Evolutionary conservation across 1,139 yeast species (phyloP), one percentile per base, ranked within the genome.

Genomic region (Yarrowia galli): DNA sequence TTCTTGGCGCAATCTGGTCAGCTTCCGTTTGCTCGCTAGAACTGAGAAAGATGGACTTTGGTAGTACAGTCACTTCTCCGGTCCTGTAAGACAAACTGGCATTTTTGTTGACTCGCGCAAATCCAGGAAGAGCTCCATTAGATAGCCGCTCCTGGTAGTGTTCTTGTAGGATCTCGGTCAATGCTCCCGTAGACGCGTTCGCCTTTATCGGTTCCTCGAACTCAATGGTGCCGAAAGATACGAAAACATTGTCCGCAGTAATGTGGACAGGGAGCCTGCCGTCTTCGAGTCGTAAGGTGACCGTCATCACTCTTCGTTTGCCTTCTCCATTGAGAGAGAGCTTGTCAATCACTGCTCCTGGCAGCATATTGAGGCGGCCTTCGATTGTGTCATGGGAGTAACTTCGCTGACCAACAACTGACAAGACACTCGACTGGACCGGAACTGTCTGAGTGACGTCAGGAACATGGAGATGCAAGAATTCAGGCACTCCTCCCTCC

Each of bases 401-500:
- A 35, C 61, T 40, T 22, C 70, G 53, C 51, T 49, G 64, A 22
- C 49, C 51, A 22, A 65, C 36, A 9, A 53, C 56, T n/a, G 53
- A 25, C 40, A 64, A 9, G 9, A 49, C 54, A 4, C 46, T 25
- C 7, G 68, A 46, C 23, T 53, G 32, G 22, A 53, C 48, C 4
- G 40, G 32, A 2, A 67, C 60, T 15, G 66, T 56, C 28, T 51
- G 56, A n/a, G 69, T 63, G 38, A 69, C 56, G 20, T 69, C 68
- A 1, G 69, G 67, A 15, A 67, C 64, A n/a, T 54, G 49, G 16
- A 69, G 42, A 18, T 58, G 60, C 35, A 69, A 23, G 16, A 64
- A 45, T 13, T 51, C 67, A 3, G 56, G 46, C 20, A 15, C 56
- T 13, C 45, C 56, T 3, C 36, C 46, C 18, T 46, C 46, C 28